Evolutionary conservation across 2,329 filamentous ascomycete species (phyloP), one percentile per base, ranked within the genome.

Genomic region (Pochonia chlamydosporia): DNA sequence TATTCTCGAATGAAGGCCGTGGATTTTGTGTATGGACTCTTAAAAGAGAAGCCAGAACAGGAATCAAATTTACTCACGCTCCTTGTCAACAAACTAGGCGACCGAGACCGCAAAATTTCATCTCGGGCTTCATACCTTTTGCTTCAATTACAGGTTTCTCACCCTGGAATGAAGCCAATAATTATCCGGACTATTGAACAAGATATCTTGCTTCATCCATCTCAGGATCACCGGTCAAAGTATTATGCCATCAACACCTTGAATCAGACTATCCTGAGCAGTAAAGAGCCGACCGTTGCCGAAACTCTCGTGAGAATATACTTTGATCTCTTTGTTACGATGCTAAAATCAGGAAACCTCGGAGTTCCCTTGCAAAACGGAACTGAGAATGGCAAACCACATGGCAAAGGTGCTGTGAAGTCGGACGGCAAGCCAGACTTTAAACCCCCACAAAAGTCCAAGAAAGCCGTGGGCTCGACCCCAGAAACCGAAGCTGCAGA

Each of bases 221-320:
- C 89, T 10, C 93, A 97, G 66, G 92, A 82, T 59, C 75, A 85
- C 30, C 87, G 95, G 57, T 89, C 92, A 35, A 95, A 89, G 63
- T 99, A 99, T 69, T 96, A 96, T 66, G 91, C 89, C 28, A 84
- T 96, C 64, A 96, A 96, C 63, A 97, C 93, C 0, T 75, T 99
- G 43, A 99, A 99, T 64, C 95, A 99, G 69, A 97, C 92, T 0
- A 91, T 97, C 43, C 69, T 99, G 43, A 95, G 88, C 64, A 79
- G 71, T 46, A 93, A 86, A 58, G 92, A 97, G 60, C 85, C 90
- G 33, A 76, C 81, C 16, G 78, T 95, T 16, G 91, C 91, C 7
- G 84, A 87, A 59, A 81, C 85, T 45, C 75, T 99, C 13, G 74
- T 99, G 33, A 82, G 88, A 45, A 91, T 97, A 39, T 99, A 97